Evolutionary conservation across 1,139 yeast genomes (phyloP), one percentile per base, ranked within the genome.

Genomic region (Geotrichum reessii): DNA sequence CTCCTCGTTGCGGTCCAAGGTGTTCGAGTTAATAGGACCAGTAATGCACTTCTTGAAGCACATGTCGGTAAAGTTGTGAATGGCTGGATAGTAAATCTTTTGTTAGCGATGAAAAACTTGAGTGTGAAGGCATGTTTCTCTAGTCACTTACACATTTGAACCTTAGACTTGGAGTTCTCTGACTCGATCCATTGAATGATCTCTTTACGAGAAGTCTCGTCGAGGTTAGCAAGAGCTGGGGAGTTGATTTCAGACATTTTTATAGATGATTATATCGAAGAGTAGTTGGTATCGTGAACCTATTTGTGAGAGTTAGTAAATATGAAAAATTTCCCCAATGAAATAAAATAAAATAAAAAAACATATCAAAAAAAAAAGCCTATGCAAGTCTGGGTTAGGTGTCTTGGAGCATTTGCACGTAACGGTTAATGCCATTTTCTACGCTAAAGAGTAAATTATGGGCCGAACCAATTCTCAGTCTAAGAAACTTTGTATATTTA

Each of bases 21-120:
- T 76, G 50, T 81, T 81, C 57, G 79, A 75, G 58, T 78, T 77
- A 58, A 85, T 61, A 46, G 66, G 80, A 19, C 81, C 76, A 53
- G 81, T 76, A 61, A 90, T 80, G 72, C 98, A 92, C 75, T 88
- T 87, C 72, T 86, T 87, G 78, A 90, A 92, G 73, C 98, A 92
- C 79, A 86, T 79, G 70, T 90, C 92, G 47, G 97, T 91, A 78
- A 89, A 90, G 69, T 80, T 83, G 71, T 90, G 95, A 63, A 90
- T 86, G 44, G 95, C 72, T 68, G 50, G 5, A 25, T 9, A 5
- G 5, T 17, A 9, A 17, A n/a, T 47, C 19, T 25, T 25, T 25
- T 11, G 49, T 19, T n/a, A 25, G 14, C 17, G 28, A 14, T n/a
- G 7, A n/a, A n/a, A n/a, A n/a, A n/a, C n/a, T n/a, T n/a, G n/a